These are phyloP conservation scores for Xenoacremonium recifei DNA, from an alignment of 2,329 filamentous ascomycete genomes.

Conservation along the genomic window DNA sequence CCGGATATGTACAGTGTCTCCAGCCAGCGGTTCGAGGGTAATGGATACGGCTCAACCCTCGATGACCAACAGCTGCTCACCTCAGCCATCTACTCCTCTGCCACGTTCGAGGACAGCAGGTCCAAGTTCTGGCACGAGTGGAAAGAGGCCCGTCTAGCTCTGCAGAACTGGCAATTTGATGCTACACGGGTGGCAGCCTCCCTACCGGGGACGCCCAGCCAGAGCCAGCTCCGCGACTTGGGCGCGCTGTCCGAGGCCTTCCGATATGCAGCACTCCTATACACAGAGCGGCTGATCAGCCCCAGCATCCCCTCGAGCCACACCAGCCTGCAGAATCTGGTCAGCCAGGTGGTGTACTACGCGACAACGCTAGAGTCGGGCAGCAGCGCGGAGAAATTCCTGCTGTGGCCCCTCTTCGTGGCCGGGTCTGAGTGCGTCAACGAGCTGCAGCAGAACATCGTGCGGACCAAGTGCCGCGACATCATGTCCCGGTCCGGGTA, in stretches of 20 bases:
- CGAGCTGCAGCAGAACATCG: constrained; percentile 72
- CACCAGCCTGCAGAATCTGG: constrained; percentile 78
- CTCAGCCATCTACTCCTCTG: constrained; percentile 39
- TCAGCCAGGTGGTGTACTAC: constrained; percentile 79
- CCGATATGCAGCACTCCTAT: constrained; percentile 83
- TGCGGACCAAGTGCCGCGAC: constrained; percentile 77
- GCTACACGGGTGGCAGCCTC: constrained; percentile 48
- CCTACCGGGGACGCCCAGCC: constrained; percentile 49
- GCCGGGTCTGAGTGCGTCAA: constrained; percentile 86
- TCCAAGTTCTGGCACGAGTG: constrained; percentile 82
- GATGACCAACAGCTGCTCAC: constrained; percentile 54
- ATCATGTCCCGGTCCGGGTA: constrained; percentile 89
- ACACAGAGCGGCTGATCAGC: constrained; percentile 82
- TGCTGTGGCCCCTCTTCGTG: constrained; percentile 92
- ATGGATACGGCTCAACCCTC: constrained; percentile 58
- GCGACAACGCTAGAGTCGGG: constrained; percentile 74
- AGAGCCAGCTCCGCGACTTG: constrained; percentile 69
- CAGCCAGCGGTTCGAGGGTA: constrained; percentile 63
- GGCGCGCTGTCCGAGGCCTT: constrained; percentile 86
- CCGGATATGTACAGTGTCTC: constrained; percentile 38
- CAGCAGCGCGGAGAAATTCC: constrained; percentile 76
- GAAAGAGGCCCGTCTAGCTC: constrained; percentile 72
- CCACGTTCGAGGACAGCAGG: constrained; percentile 57
- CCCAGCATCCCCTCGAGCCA: constrained; percentile 71
- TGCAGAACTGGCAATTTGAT: constrained; percentile 81